A percentile compares a stretch with the other conserved stretches of the same genome.
Evolutionary conservation across 2,329 filamentous ascomycete species (phyloP).

Genomic region (Fusarium graminum): DNA sequence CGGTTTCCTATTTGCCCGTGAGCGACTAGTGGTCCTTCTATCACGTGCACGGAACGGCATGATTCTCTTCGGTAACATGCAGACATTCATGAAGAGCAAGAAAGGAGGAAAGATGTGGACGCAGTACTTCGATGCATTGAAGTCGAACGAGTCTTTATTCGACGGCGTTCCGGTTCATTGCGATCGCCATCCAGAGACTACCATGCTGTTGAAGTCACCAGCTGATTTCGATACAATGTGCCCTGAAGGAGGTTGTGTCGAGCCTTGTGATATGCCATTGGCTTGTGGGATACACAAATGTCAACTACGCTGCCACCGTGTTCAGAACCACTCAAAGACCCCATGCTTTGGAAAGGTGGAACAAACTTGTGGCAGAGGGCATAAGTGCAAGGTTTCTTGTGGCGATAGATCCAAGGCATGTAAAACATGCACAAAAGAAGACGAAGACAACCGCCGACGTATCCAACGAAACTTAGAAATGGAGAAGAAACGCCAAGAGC

Average conservation of each 20-base stretch:
- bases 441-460: conserved; percentile 58
- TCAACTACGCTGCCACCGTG: conserved; percentile 70
- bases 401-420: conserved; percentile 59
- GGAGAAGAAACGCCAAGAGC: conserved; percentile 61
- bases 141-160: conserved; percentile 63
- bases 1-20: conserved; percentile 75
- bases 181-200: conserved; percentile 67
- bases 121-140: conserved; percentile 69
- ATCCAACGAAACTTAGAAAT: conserved; percentile 63
- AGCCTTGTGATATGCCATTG: conserved; percentile 69
- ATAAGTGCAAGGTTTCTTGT: conserved; percentile 64
- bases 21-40: conserved; percentile 78
- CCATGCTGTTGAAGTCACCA: conserved; percentile 60
- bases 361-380: conserved; percentile 64
- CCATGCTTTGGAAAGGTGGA: conserved; percentile 55
- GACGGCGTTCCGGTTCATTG: conserved; percentile 73
- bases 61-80: conserved; percentile 77
- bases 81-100: conserved; percentile 72
- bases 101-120: conserved; percentile 62
- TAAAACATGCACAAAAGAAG: conserved; percentile 64
- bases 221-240: conserved; percentile 72
- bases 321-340: conserved; percentile 67
- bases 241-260: conserved; percentile 77
- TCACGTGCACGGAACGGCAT: conserved; percentile 75
- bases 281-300: conserved; percentile 72